Evolutionary conservation across 106 monocot species (phyloP).

Genomic region (Allium sativum): DNA sequence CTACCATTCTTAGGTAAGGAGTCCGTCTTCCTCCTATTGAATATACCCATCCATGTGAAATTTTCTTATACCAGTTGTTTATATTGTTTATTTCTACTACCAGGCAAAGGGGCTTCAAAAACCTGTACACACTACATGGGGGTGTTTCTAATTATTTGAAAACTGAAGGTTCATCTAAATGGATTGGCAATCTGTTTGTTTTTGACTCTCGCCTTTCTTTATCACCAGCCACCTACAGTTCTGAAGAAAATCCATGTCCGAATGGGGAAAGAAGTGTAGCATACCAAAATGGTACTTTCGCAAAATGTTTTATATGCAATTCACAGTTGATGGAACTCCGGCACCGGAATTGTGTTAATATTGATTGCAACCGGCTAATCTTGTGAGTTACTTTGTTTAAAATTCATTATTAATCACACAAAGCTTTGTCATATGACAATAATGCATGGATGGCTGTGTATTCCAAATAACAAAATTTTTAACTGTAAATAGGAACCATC

Average conservation of each 20-base stretch:
- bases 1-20: slow-evolving; percentile 77
- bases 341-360: slow-evolving; percentile 91
- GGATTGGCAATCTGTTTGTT: slow-evolving; percentile 91
- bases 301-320: slow-evolving; percentile 64
- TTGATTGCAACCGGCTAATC: slow-evolving; percentile 88
- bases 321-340: slow-evolving; percentile 45
- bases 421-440: no score
- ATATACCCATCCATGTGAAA: background rate
- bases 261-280: slow-evolving; percentile 7
- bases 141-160: slow-evolving; percentile 85
- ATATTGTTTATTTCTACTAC: background rate
- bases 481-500: no score
- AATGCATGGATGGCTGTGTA: no score
- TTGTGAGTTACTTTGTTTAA: slow-evolving; percentile 34
- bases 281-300: slow-evolving; percentile 32
- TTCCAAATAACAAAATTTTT: no score
- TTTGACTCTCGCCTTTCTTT: slow-evolving; percentile 84
- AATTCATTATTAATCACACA: no score
- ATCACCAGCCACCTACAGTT: slow-evolving; percentile 60
- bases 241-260: slow-evolving; percentile 7
- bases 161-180: slow-evolving; percentile 55
- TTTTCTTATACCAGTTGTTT: background rate
- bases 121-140: slow-evolving; percentile 74
- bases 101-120: slow-evolving; percentile 82
- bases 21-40: background rate